Evolutionary conservation across 2,329 filamentous ascomycete genomes (phyloP).

Genomic region (Epichloe sylvatica): DNA sequence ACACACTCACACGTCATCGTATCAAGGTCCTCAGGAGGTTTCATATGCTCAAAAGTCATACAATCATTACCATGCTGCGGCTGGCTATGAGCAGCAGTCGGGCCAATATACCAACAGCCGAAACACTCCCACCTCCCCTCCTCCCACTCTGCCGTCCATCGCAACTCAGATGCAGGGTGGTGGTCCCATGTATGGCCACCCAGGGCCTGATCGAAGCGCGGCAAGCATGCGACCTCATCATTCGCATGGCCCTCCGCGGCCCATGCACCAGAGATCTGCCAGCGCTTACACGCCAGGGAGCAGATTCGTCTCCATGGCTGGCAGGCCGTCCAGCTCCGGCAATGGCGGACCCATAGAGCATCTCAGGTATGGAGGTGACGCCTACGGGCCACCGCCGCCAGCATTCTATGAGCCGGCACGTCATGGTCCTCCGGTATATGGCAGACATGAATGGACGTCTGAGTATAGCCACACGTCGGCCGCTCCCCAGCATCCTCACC

Average conservation of each 20-base stretch:
- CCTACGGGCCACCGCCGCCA: background rate
- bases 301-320: conserved; percentile 3
- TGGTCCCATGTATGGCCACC: background rate
- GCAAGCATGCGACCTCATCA: conserved; percentile 1
- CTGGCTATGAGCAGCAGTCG: background rate
- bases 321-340: conserved; percentile 11
- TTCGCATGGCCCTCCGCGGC: conserved; percentile 3
- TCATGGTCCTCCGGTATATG: conserved; percentile 1
- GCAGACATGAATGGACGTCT: conserved; percentile 1
- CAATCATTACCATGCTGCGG: background rate
- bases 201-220: background rate
- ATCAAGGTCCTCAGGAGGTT: background rate
- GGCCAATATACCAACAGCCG: background rate
- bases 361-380: conserved; percentile 1
- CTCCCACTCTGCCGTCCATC: conserved; percentile 13
- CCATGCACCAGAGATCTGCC: conserved; percentile 12
- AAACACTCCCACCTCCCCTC: conserved; percentile 5
- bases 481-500: background rate
- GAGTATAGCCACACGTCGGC: background rate
- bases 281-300: conserved; percentile 10
- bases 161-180: conserved; percentile 9
- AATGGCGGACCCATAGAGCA: conserved; percentile 2
- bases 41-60: background rate
- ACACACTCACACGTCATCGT: conserved; percentile 3
- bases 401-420: conserved; percentile 3